Base-by-base conservation (phyloP, 2,329 filamentous ascomycete genomes). In the Rutstroemia sydowiana region DNA sequence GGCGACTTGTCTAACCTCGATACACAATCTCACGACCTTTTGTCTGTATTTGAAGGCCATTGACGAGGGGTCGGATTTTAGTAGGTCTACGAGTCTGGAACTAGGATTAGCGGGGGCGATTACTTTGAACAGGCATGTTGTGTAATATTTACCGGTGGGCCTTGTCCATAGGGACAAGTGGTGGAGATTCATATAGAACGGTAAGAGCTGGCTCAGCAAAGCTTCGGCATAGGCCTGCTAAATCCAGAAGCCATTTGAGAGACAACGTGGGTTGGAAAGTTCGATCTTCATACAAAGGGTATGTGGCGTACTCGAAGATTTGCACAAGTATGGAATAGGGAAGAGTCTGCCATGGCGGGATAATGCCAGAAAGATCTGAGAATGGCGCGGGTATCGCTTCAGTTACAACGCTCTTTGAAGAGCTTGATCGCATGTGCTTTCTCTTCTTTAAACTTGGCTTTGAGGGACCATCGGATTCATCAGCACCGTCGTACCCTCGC, bases 171-270 rank as follows among this genome's bases (percentile, higher is more conserved):
- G 75, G 73, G 53, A 77, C 74, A 41, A 93, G 71, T 1, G 82
- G 82, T 8, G 87, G 87, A 5, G 74, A 79, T 43, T 77, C 74
- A 65, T 93, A 93, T 5, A 95, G 73, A 1, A 80, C 84, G 5
- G 82, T 82, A 46, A 93, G 68, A 1, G 87, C 87, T 5, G 88
- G 85, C 60, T 90, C 87, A 0, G 78, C 71, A 52, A 91, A 88
- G 2, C 74, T 67, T 46, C 74, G 78, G 59, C 84, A 91, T 14
- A 81, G 70, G 2, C 75, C 73, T 32, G 85, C 81, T 41, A 78
- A 71, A n/a, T 74, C 72, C 9, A 85, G 68, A 6, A 95, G 76
- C 85, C 85, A 89, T 60, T 74, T 60, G 14, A 75, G 72, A 11
- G 73, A 74, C 1, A 64, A 43, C 5, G 70, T 69, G 18, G 72